phyloP scores from a whole-genome alignment of 352 stramenopile genomes.

The Phytophthora sp. region DNA sequence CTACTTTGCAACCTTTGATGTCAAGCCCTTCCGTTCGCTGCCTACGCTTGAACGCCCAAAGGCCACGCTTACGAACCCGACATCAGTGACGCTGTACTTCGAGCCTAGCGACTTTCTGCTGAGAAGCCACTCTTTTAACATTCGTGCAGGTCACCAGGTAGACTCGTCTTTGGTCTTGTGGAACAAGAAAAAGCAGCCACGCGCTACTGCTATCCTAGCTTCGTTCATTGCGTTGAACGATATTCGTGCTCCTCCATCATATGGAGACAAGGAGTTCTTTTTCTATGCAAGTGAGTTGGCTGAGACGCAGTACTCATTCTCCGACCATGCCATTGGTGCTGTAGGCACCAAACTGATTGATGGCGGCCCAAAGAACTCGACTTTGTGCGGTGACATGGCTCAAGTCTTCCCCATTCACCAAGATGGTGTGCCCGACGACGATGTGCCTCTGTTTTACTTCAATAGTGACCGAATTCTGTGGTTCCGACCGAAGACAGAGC shows the following conservation, averaged over 20 bases:
- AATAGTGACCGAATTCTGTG: conserved; percentile 59
- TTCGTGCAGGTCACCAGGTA: conserved; percentile 44
- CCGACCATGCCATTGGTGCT: conserved; percentile 46
- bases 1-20: conserved; percentile 39
- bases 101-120: conserved; percentile 39
- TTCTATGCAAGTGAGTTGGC: conserved; percentile 54
- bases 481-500: conserved; percentile 38
- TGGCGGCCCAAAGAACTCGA: conserved; percentile 33
- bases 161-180: conserved; percentile 59
- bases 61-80: conserved; percentile 28
- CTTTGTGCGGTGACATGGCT: conserved; percentile 57
- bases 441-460: conserved; percentile 51
- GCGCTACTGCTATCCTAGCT: conserved; percentile 48
- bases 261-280: conserved; percentile 58
- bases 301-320: conserved; percentile 51
- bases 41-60: conserved; percentile 28
- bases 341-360: conserved; percentile 42
- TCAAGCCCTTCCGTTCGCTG: conserved; percentile 31
- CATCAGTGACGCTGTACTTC: conserved; percentile 30
- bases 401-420: conserved; percentile 51
- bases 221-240: conserved; percentile 43
- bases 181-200: conserved; percentile 48
- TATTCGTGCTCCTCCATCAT: conserved; percentile 40
- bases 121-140: conserved; percentile 44
- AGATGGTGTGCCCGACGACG: conserved; percentile 24